A percentile compares a stretch with the other conserved stretches of the same genome.
Evolutionary conservation across 2,329 filamentous ascomycete species (phyloP).

Genomic region (Diplodia seriata): DNA sequence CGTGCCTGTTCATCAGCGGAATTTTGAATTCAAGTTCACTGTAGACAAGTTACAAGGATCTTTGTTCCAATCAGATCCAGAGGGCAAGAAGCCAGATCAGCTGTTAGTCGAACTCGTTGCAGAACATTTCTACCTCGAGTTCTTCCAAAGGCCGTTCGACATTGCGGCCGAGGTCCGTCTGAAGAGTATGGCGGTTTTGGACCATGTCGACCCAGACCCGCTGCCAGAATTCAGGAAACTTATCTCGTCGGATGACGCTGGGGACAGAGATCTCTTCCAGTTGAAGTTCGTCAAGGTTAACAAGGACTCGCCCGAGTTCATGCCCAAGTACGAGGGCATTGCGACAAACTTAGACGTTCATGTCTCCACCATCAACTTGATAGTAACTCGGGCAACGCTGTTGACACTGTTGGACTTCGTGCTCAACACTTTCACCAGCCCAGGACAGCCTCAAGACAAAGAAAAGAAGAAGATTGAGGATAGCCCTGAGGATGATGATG

Average conservation of each 20-base stretch:
- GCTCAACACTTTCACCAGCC: slow-evolving; percentile 83
- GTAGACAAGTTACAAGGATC: slow-evolving; percentile 95
- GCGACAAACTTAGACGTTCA: slow-evolving; percentile 90
- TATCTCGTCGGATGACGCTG: slow-evolving; percentile 83
- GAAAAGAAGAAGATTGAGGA: slow-evolving; percentile 37
- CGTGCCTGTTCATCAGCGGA: slow-evolving; percentile 79
- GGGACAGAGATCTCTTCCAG: slow-evolving; percentile 77
- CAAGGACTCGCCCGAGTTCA: slow-evolving; percentile 88
- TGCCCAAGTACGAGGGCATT: slow-evolving; percentile 88
- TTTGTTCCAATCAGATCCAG: slow-evolving; percentile 83
- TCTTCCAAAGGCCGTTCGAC: slow-evolving; percentile 87
- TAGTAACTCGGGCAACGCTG: slow-evolving; percentile 91
- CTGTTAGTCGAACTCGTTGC: slow-evolving; percentile 91
- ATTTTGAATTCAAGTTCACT: slow-evolving; percentile 95
- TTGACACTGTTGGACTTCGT: slow-evolving; percentile 94
- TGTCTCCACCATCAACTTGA: slow-evolving; percentile 93
- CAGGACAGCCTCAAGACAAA: slow-evolving; percentile 52
- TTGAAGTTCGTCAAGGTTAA: slow-evolving; percentile 92
- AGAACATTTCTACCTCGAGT: slow-evolving; percentile 84
- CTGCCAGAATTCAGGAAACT: slow-evolving; percentile 95
- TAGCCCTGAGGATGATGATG: slow-evolving; percentile 39
- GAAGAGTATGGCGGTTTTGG: slow-evolving; percentile 85
- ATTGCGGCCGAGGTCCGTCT: slow-evolving; percentile 92
- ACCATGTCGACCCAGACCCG: slow-evolving; percentile 88
- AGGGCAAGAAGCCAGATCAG: slow-evolving; percentile 76